phyloP scores from a whole-genome alignment of 768 basidiomycete species.

The Rickenella mellea region DNA sequence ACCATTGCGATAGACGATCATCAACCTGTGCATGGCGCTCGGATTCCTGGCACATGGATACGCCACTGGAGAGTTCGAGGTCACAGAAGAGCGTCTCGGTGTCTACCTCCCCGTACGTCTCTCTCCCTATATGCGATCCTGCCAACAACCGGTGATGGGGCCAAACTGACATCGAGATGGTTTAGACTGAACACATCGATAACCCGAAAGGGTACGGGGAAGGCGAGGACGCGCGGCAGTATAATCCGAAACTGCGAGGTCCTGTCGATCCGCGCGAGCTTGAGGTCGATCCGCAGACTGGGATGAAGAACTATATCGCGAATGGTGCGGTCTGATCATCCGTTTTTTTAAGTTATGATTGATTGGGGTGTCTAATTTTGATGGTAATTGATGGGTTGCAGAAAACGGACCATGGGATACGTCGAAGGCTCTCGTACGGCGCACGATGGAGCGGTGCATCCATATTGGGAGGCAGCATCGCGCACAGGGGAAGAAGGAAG shows the following conservation, averaged over 20 bases:
- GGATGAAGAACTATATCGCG: constrained; percentile 95
- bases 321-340: constrained; percentile 38
- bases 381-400: constrained; percentile 11
- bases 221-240: constrained; percentile 73
- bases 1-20: constrained; percentile 50
- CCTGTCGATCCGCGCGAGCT: constrained; percentile 82
- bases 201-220: constrained; percentile 87
- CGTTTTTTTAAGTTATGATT: constrained; percentile 44
- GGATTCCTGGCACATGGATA: constrained; percentile 85
- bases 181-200: constrained; percentile 77
- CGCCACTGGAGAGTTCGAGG: constrained; percentile 78
- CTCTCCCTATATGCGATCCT: constrained; percentile 3
- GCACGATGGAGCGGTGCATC: constrained; percentile 71
- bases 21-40: constrained; percentile 83
- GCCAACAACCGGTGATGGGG: constrained; percentile 1
- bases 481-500: constrained; percentile 45
- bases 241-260: constrained; percentile 66
- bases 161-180: neutral
- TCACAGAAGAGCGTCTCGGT: constrained; percentile 73
- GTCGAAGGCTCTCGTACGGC: constrained; percentile 66
- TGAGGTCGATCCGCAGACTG: constrained; percentile 74
- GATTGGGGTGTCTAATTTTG: constrained; percentile 22
- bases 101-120: constrained; percentile 68
- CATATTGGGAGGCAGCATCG: constrained; percentile 62
- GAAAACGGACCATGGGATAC: constrained; percentile 83